Percentiles rank a stretch among this genome's conserved stretches.
phyloP scores from a whole-genome alignment of 306 rosid species.

The Cicer yamashitae region DNA sequence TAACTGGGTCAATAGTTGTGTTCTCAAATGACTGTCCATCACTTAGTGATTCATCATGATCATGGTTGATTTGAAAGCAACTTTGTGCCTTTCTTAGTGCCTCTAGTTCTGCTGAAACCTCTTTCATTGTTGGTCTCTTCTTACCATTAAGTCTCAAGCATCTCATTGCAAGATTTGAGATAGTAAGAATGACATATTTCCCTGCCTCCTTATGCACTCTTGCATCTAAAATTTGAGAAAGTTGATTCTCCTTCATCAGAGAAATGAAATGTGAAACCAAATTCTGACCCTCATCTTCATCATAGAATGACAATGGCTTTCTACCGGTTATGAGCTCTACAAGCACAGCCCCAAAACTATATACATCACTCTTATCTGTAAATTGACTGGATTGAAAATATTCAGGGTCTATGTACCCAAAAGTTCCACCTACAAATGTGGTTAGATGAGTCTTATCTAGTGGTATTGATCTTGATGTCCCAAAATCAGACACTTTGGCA shows the following conservation, averaged over 20 bases:
- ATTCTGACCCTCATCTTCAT: slow-evolving; percentile 49
- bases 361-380: slow-evolving; percentile 62
- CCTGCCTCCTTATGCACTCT: slow-evolving; percentile 47
- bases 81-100: slow-evolving; percentile 49
- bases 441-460: slow-evolving; percentile 68
- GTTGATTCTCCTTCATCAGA: slow-evolving; percentile 42
- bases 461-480: slow-evolving; percentile 66
- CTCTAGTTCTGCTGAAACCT: slow-evolving; percentile 59
- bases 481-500: slow-evolving; percentile 58
- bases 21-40: not conserved
- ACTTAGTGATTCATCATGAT: not conserved
- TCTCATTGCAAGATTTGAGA: slow-evolving; percentile 59
- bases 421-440: slow-evolving; percentile 64
- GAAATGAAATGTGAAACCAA: slow-evolving; percentile 56
- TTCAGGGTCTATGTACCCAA: slow-evolving; percentile 75
- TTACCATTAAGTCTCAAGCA: slow-evolving; percentile 61
- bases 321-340: slow-evolving; percentile 61
- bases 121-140: slow-evolving; percentile 68
- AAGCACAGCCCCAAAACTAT: slow-evolving; percentile 67
- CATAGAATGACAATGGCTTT: slow-evolving; percentile 47
- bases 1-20: not conserved
- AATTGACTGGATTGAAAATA: slow-evolving; percentile 64
- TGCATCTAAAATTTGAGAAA: slow-evolving; percentile 49
- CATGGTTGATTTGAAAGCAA: slow-evolving; percentile 39
- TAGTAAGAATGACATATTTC: slow-evolving; percentile 42